Base-by-base conservation (phyloP, 768 basidiomycete species). In the Naematelia encephala region DNA sequence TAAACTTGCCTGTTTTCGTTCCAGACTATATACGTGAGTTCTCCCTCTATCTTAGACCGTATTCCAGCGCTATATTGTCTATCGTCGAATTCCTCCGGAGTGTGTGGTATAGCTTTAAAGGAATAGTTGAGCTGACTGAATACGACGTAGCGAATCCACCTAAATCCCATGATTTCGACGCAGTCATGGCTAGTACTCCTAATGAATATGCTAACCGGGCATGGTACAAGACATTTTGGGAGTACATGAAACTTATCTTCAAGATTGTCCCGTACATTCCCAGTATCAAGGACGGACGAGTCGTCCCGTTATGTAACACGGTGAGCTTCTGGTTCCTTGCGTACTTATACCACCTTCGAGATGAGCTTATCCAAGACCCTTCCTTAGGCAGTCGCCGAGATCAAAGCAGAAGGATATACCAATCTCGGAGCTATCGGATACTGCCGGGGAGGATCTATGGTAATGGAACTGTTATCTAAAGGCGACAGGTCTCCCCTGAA, bases 1-100 rank as follows among this genome's bases (percentile, higher is more conserved):
- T 72, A 16, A 55, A 59, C 28, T 39, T 72, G 19, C 46, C 66
- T 10, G 70, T 72, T 39, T 63, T 64, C 30, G 64, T 67, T 0
- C 70, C 70, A 1, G 70, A 72, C 25, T 72, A 69, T 49, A 66
- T 72, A 44, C 63, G 70, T 69, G 39, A 61, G 64, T 63, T 16
- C 29, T 12, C 29, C 28, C 10, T 12, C 25, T 14, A 1, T 28
- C 14, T 25, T 26, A n/a, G 19, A 23, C 12, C n/a, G n/a, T n/a
- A n/a, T n/a, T n/a, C n/a, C n/a, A n/a, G n/a, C n/a, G n/a, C n/a
- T n/a, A n/a, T n/a, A n/a, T n/a, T n/a, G n/a, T n/a, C n/a, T n/a
- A n/a, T n/a, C n/a, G n/a, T n/a, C n/a, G n/a, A n/a, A n/a, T n/a
- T n/a, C n/a, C n/a, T n/a, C n/a, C n/a, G n/a, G n/a, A n/a, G n/a